Conservation (phyloP, 148 eudicot genomes). For the Heliosperma pusillum region DNA sequence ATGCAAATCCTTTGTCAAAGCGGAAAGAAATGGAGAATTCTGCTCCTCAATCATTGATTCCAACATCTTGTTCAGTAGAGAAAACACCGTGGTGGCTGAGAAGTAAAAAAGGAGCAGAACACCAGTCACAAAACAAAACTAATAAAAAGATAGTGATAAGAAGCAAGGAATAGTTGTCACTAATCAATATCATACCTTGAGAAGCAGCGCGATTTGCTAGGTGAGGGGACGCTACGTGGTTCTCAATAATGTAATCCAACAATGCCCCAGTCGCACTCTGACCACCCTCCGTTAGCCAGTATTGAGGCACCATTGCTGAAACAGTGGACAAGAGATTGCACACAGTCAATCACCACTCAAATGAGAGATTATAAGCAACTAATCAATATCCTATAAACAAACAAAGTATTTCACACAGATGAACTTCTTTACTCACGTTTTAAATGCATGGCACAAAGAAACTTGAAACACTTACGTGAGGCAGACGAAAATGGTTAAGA, state of each 20-base stretch:
- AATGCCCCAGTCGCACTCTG: constrained; percentile 98
- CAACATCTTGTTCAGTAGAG: constrained; percentile 68
- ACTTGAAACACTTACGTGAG: background rate
- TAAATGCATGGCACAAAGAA: background rate
- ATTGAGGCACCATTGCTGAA: constrained; percentile 91
- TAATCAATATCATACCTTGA: constrained; percentile 47
- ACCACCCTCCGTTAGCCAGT: constrained; percentile 98
- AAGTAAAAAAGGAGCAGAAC: constrained; percentile 9
- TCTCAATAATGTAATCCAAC: constrained; percentile 75
- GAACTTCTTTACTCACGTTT: background rate
- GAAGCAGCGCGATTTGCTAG: constrained; percentile 93
- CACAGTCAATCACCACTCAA: constrained; percentile 8
- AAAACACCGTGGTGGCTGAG: constrained; percentile 67
- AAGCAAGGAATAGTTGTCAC: constrained; percentile 2
- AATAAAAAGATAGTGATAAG: background rate
- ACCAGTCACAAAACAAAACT: background rate
- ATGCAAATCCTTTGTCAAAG: constrained; percentile 80
- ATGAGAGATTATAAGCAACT: background rate
- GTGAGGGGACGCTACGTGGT: constrained; percentile 71
- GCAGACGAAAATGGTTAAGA: background rate
- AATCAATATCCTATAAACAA: background rate
- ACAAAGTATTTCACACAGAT: background rate
- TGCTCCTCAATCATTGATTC: constrained; percentile 59
- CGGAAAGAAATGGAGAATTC: constrained; percentile 61
- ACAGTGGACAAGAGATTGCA: constrained; percentile 12